These are phyloP conservation scores for Chaetoceros tenuissimus DNA, from an alignment of 108 stramenopile species.

Conservation along the genomic window DNA sequence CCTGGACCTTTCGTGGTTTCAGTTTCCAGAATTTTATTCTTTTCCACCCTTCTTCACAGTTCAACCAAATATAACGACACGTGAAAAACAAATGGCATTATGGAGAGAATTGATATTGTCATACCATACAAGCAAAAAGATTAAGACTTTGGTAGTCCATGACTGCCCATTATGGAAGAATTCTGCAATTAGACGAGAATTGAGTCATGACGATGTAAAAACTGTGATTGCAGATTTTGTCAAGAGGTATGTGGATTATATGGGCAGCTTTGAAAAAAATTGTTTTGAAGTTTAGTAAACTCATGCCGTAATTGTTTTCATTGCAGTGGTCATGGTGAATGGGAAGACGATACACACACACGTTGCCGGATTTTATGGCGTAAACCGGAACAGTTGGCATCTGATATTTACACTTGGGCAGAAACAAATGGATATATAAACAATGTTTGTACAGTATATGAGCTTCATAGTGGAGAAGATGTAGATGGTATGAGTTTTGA, in stretches of 20 bases:
- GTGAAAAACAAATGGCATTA: conserved; percentile 75
- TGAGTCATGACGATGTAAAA: conserved; percentile 37
- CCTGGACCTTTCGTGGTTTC: neutral
- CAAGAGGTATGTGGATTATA: conserved; percentile 10
- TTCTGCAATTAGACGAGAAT: conserved; percentile 42
- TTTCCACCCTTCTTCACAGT: conserved; percentile 90
- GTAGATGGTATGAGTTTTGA: conserved; percentile 81
- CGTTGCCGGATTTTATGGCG: conserved; percentile 74
- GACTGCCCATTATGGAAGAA: conserved; percentile 87
- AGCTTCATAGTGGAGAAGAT: conserved; percentile 84
- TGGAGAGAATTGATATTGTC: conserved; percentile 79
- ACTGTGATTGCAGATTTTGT: conserved; percentile 58
- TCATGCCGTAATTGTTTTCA: neutral
- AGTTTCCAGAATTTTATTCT: conserved; percentile 81
- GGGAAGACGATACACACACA: conserved; percentile 66
- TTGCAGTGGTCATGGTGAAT: conserved; percentile 69
- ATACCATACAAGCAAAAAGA: conserved; percentile 67
- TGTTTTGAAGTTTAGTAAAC: neutral
- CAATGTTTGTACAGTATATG: conserved; percentile 78
- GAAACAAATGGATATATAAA: conserved; percentile 53
- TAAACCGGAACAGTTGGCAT: conserved; percentile 78
- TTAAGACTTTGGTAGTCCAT: conserved; percentile 72
- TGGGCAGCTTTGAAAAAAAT: neutral
- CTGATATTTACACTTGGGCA: conserved; percentile 85
- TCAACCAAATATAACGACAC: conserved; percentile 67